Evolutionary conservation across 2,329 filamentous ascomycete genomes (phyloP).

Genomic region (Ophiostoma montium): DNA sequence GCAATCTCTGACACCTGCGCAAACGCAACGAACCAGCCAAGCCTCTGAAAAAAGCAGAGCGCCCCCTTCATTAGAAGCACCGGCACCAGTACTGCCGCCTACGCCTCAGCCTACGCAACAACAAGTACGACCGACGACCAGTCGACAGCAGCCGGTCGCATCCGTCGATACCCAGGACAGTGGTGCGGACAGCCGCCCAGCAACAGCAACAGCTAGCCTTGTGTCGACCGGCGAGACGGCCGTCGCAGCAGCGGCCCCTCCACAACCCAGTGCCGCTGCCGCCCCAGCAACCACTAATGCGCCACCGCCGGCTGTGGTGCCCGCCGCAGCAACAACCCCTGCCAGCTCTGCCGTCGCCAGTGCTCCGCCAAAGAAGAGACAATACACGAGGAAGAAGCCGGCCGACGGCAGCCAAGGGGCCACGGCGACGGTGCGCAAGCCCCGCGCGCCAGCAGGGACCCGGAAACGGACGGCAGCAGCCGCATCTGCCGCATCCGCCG

Average conservation of each 20-base stretch:
- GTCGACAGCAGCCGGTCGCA: background rate
- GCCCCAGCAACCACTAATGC: background rate
- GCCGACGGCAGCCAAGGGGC: background rate
- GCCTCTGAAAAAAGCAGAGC: background rate
- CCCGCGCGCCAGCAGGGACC: background rate
- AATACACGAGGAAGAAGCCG: slow-evolving; percentile 6
- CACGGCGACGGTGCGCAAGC: background rate
- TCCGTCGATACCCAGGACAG: background rate
- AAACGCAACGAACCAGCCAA: background rate
- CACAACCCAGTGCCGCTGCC: background rate
- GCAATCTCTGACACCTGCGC: background rate
- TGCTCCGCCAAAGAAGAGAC: slow-evolving; percentile 5
- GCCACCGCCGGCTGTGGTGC: background rate
- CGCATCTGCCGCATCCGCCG: background rate
- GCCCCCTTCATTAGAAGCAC: background rate
- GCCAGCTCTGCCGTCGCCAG: background rate
- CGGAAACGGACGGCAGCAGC: background rate
- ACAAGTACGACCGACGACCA: background rate
- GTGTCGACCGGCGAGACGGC: background rate
- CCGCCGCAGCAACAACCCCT: background rate
- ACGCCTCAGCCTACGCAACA: background rate
- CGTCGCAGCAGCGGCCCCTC: background rate
- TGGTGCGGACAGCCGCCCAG: background rate
- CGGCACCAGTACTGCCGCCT: background rate
- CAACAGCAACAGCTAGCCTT: too few species aligned